Evolutionary conservation across 2,329 filamentous ascomycete species (phyloP).

Genomic region (Hypoxylon sp.): DNA sequence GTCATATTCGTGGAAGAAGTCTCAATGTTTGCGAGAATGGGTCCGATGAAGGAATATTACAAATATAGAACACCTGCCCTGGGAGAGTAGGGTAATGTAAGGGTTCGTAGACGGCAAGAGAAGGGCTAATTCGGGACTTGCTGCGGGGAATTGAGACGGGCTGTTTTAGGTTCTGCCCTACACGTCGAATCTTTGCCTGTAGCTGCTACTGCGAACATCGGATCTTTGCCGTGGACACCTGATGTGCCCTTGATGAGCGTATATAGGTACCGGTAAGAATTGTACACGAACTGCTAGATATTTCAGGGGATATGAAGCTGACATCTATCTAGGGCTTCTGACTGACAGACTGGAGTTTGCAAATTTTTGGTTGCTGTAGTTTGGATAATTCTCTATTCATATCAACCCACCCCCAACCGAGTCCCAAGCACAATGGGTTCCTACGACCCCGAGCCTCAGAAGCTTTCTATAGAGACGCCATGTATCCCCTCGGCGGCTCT

Average conservation of each 20-base stretch:
- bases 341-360: not conserved
- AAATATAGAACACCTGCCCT: not conserved
- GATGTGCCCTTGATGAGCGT: not conserved
- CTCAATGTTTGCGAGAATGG: conserved; percentile 20
- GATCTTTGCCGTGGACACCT: not conserved
- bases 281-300: not conserved
- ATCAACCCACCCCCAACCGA: not conserved
- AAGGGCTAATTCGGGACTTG: not conserved
- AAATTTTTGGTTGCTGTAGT: not conserved
- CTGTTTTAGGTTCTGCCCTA: not conserved
- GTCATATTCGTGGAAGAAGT: conserved; percentile 19
- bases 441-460: conserved; percentile 56
- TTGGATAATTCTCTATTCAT: not conserved
- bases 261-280: conserved; percentile 6
- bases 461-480: conserved; percentile 80
- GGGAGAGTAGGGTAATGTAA: not conserved
- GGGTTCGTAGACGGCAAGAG: conserved; percentile 9
- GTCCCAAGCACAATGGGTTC: conserved; percentile 58
- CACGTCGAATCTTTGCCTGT: not conserved
- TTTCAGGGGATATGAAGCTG: not conserved
- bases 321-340: not conserved
- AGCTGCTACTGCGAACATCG: conserved; percentile 22
- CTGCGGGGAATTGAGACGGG: not conserved
- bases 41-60: conserved; percentile 32
- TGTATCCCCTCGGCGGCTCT: conserved; percentile 76